Evolutionary conservation across 176 grass and related monocot genomes (phyloP).

Genomic region (Alloteropsis semialata): DNA sequence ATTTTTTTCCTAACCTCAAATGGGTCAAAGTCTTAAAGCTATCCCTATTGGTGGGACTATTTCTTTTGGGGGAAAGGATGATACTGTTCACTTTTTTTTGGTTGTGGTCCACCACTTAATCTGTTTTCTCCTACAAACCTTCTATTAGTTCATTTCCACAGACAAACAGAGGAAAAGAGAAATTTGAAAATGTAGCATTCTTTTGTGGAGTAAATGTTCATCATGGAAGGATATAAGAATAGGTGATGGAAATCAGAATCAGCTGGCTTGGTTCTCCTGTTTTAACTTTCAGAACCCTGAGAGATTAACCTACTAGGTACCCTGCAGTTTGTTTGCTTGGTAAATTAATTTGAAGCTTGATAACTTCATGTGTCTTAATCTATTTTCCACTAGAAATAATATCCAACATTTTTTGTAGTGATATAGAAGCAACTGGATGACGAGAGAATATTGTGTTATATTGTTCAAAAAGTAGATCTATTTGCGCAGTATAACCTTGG

Average conservation of each 20-base stretch:
- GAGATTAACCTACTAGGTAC: not conserved
- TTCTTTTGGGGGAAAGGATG: not conserved
- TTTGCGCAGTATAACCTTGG: not conserved
- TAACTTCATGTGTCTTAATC: not conserved
- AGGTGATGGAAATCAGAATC: not conserved
- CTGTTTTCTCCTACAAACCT: conserved; percentile 15
- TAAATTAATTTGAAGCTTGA: not conserved
- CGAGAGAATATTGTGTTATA: not conserved
- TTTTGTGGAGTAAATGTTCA: not conserved
- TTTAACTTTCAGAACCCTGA: not conserved
- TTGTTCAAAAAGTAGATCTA: not conserved
- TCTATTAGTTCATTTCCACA: not conserved
- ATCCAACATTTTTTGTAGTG: not conserved
- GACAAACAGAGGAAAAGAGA: not conserved
- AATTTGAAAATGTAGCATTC: not conserved
- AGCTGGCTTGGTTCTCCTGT: not conserved
- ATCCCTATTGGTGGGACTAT: conserved; percentile 8
- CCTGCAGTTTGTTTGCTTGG: not conserved
- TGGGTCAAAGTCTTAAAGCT: conserved; percentile 24
- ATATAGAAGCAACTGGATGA: conserved; percentile 13
- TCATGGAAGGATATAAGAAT: not conserved
- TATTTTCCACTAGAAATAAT: not conserved
- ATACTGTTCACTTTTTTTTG: conserved; percentile 14
- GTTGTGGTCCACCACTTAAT: conserved; percentile 10
- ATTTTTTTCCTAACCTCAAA: not conserved